Evolutionary conservation across 2,329 filamentous ascomycete genomes (phyloP).

Genomic region (Penicillium capsulatum): DNA sequence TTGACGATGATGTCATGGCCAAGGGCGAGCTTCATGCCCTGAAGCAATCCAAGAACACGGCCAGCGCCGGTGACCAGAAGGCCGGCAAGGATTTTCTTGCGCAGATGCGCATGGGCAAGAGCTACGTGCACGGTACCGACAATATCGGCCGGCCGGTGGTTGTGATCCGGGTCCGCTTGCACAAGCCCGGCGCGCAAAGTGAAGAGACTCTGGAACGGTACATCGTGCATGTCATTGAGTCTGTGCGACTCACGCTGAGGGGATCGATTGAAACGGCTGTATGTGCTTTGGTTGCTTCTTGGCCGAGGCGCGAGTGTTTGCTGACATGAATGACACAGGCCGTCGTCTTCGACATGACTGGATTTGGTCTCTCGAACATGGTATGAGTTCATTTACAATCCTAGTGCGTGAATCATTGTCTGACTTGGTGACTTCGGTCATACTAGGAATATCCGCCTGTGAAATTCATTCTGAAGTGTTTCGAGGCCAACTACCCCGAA

Average conservation of each 20-base stretch:
- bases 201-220: slow-evolving; percentile 78
- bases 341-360: slow-evolving; percentile 90
- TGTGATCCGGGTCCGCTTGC: slow-evolving; percentile 72
- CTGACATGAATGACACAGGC: slow-evolving; percentile 52
- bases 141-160: slow-evolving; percentile 64
- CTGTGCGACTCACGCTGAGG: slow-evolving; percentile 72
- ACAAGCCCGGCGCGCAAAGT: slow-evolving; percentile 75
- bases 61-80: slow-evolving; percentile 25
- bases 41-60: slow-evolving; percentile 46
- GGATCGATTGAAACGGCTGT: slow-evolving; percentile 85
- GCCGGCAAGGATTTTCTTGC: slow-evolving; percentile 16
- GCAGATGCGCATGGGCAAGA: slow-evolving; percentile 20
- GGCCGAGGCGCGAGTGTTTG: neutral
- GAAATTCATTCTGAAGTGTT: slow-evolving; percentile 97
- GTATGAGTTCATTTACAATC: slow-evolving; percentile 34
- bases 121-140: slow-evolving; percentile 20
- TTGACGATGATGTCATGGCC: slow-evolving; percentile 77
- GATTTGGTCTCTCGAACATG: slow-evolving; percentile 93
- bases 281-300: slow-evolving; percentile 35
- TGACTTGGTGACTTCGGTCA: neutral
- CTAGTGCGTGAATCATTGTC: too few species aligned
- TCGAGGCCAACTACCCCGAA: slow-evolving; percentile 95
- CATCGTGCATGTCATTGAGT: slow-evolving; percentile 90
- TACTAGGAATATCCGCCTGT: slow-evolving; percentile 84
- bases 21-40: slow-evolving; percentile 64